Base-by-base conservation (phyloP, 164 flowering plant species). In the Liquidambar formosana region DNA sequence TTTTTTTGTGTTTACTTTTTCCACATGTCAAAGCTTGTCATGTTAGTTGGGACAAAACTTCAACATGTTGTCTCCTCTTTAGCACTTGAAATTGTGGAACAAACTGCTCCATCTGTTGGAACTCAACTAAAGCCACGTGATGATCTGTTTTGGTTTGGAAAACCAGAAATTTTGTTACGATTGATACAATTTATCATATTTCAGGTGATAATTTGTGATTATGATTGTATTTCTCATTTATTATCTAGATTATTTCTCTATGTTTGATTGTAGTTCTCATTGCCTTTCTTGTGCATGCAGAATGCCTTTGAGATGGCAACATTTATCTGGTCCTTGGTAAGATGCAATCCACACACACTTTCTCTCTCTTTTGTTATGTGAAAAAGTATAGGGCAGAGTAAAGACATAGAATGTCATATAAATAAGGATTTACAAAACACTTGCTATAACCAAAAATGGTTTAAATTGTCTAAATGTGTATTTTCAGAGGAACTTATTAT, bases 231-330 rank as follows among this genome's bases (percentile, higher is more conserved):
- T 3, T 70, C 10, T 8, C 2, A 57, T 62, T 18, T 14, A 45
- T 15, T 2, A 14, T 59, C 12, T 22, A 10, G 19, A 8, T 41
- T 10, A 21, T 61, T 15, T 2, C 53, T 25, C 38, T 68, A 16
- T 14, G 25, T 48, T 53, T 10, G 43, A 27, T 53, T 1, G 51
- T 41, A 10, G 22, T 66, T 47, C 60, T 76, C 49, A 45, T 57
- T 10, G 19, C 67, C 8, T 51, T 51, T 38, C 71, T 70, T 70
- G 46, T 73, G 11, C 58, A 10, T 80, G 85, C 96, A 92, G 99
- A 94, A 94, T 84, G 88, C 99, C 12, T 94, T 94, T 69, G 99
- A 94, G 80, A 94, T 92, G 99, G 97, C 99, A 58, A 88, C 95
- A 52, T 92, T 89, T 68, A 73, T 91, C 45, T 94, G 99, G 99